Conservation (phyloP, 140 eudicot genomes). For the Senecio squalidus region DNA sequence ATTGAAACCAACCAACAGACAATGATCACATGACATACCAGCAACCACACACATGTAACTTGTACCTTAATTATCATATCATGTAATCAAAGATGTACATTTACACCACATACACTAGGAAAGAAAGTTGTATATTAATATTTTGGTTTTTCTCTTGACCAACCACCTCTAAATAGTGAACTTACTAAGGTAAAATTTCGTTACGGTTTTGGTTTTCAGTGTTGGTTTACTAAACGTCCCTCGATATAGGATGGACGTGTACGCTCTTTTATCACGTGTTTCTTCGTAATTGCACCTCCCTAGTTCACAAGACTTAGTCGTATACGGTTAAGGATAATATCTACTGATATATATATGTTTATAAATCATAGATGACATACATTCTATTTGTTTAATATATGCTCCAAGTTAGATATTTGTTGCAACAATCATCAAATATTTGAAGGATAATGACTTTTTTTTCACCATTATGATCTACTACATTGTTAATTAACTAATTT, state of each 20-base stretch:
- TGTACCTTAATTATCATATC: slow-evolving; percentile 11
- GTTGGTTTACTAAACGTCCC: too few relatives aligned
- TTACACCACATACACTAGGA: slow-evolving; percentile 6
- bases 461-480: neutral
- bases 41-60: slow-evolving; percentile 27
- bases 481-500: neutral
- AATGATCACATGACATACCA: slow-evolving; percentile 31
- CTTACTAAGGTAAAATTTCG: too few relatives aligned
- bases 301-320: neutral
- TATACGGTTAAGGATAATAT: neutral
- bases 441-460: too few relatives aligned
- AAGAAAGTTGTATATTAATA: slow-evolving; percentile 1
- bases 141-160: neutral
- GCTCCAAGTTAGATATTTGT: too few relatives aligned
- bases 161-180: too few relatives aligned
- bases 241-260: too few relatives aligned
- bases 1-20: slow-evolving; percentile 33
- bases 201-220: too few relatives aligned
- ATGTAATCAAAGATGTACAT: slow-evolving; percentile 18
- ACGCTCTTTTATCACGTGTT: too few relatives aligned
- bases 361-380: neutral
- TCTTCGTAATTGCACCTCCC: too few relatives aligned
- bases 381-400: neutral
- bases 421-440: too few relatives aligned
- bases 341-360: neutral